Conservation (phyloP, 1,284 basidiomycete genomes). For the Cryptococcus sp. region DNA sequence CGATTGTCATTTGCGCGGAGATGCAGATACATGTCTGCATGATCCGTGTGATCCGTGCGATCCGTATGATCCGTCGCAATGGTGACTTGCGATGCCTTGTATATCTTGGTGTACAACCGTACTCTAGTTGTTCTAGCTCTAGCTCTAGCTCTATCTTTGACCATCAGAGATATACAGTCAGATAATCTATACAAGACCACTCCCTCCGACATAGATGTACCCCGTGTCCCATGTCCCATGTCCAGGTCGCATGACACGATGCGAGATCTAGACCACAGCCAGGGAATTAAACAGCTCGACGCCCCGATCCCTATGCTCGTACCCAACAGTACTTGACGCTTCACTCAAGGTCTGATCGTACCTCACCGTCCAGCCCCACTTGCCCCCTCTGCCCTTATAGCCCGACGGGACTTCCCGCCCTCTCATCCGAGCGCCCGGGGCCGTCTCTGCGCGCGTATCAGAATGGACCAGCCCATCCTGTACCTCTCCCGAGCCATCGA, state of each 20-base stretch:
- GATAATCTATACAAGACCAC: too few relatives aligned
- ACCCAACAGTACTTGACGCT: constrained; percentile 32
- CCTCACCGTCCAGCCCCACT: constrained; percentile 39
- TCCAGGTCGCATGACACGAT: neutral
- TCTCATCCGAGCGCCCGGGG: constrained; percentile 14
- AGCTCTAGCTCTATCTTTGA: neutral
- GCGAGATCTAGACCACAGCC: neutral
- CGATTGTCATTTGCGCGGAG: neutral
- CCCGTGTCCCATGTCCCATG: neutral
- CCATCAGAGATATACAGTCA: too few relatives aligned
- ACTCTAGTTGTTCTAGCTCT: too few relatives aligned
- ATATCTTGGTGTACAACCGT: too few relatives aligned
- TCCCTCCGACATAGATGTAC: neutral
- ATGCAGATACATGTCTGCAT: too few relatives aligned
- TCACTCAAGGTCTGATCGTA: constrained; percentile 27
- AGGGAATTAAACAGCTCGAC: constrained; percentile 37
- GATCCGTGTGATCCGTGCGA: too few relatives aligned
- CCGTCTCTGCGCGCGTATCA: constrained; percentile 16
- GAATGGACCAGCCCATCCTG: constrained; percentile 23
- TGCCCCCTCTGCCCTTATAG: constrained; percentile 38
- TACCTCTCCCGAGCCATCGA: constrained; percentile 36
- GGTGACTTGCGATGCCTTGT: too few relatives aligned
- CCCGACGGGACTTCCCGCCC: constrained; percentile 26
- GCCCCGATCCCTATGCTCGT: constrained; percentile 36
- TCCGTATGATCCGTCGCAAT: too few relatives aligned